Percentiles rank a stretch among this genome's conserved stretches.
Evolutionary conservation across 495 filamentous ascomycete genomes (phyloP).

Genomic region (Letharia lupina): DNA sequence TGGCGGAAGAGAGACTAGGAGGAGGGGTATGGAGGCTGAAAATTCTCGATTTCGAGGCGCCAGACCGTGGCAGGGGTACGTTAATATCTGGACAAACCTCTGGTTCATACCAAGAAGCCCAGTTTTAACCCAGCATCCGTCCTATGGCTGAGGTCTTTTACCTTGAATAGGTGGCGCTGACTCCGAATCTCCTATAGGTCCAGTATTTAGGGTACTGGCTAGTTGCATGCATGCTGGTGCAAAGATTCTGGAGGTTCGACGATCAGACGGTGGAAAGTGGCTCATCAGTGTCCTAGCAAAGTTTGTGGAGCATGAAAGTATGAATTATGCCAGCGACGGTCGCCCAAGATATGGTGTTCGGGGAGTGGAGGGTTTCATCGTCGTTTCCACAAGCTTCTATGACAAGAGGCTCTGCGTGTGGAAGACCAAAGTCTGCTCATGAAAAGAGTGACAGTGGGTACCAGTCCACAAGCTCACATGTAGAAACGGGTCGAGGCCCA

Average conservation of each 20-base stretch:
- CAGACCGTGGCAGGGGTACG: not conserved
- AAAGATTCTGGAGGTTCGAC: slow-evolving; percentile 52
- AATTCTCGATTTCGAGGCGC: not conserved
- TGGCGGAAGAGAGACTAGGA: slow-evolving; percentile 59
- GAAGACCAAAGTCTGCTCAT: slow-evolving; percentile 29
- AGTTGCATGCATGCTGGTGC: slow-evolving; percentile 91
- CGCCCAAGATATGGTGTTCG: slow-evolving; percentile 29
- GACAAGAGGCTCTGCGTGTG: slow-evolving; percentile 76
- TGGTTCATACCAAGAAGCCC: not conserved
- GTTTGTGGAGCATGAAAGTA: slow-evolving; percentile 84
- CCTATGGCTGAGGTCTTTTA: not conserved
- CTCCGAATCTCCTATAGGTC: slow-evolving; percentile 13
- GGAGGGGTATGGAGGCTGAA: slow-evolving; percentile 85
- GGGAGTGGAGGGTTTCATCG: slow-evolving; percentile 25
- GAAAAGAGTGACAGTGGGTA: not conserved
- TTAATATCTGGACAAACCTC: not conserved
- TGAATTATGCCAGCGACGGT: slow-evolving; percentile 89
- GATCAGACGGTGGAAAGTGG: slow-evolving; percentile 39
- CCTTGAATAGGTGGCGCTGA: not conserved
- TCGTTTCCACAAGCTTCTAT: slow-evolving; percentile 85
- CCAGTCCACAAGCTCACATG: not conserved
- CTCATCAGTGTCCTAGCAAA: slow-evolving; percentile 56
- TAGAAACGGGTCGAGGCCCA: not conserved
- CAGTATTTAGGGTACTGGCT: slow-evolving; percentile 55
- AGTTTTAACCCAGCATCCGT: not conserved